Conservation (phyloP, 73 alveolate species). For the Paramecium tetraurelia region DNA sequence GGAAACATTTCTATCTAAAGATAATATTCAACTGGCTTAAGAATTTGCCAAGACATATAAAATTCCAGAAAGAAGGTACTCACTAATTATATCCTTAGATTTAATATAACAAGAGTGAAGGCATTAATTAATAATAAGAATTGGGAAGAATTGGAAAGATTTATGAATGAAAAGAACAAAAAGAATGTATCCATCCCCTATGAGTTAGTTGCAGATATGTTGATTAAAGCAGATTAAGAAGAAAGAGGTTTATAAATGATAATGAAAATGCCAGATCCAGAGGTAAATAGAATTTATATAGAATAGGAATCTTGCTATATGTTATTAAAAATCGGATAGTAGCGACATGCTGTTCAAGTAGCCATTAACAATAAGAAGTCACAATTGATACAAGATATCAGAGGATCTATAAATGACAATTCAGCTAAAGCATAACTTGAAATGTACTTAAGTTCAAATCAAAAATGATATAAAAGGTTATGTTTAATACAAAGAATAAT, state of each 20-base stretch:
- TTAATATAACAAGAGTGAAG: conserved; percentile 29
- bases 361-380: conserved; percentile 25
- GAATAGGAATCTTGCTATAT: conserved; percentile 26
- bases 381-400: neutral
- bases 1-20: conserved; percentile 25
- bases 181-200: conserved; percentile 37
- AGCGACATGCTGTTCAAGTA: conserved; percentile 1
- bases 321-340: conserved; percentile 12
- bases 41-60: conserved; percentile 32
- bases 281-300: neutral
- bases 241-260: conserved; percentile 51
- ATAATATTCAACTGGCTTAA: neutral
- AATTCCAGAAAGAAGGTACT: conserved; percentile 53
- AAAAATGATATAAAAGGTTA: neutral
- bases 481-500: neutral
- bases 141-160: conserved; percentile 42
- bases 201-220: conserved; percentile 60
- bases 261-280: conserved; percentile 57
- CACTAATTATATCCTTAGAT: neutral
- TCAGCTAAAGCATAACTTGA: neutral
- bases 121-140: conserved; percentile 24
- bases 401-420: neutral
- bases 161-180: conserved; percentile 46
- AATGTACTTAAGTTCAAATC: neutral
- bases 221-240: conserved; percentile 48